These are phyloP conservation scores for Dimocarpus longan DNA, from an alignment of 345 rosid species.

Conservation along the genomic window DNA sequence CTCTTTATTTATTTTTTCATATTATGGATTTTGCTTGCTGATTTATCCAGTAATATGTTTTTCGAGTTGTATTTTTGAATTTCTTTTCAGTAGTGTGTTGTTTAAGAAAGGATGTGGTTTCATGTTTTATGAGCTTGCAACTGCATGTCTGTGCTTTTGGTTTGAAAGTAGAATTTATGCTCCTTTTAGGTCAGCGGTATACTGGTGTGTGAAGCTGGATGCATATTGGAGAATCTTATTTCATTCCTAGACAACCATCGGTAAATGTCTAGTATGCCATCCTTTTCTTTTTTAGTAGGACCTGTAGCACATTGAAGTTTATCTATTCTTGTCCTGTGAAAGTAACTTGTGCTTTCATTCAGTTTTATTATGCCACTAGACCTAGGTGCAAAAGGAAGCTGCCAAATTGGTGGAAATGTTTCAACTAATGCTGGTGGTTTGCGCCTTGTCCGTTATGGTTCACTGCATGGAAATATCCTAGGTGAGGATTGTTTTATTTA, in stretches of 20 bases:
- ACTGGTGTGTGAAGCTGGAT: constrained; percentile 95
- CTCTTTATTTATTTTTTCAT: neutral
- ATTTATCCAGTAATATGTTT: neutral
- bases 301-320: neutral
- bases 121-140: neutral
- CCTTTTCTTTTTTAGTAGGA: constrained; percentile 3
- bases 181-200: constrained; percentile 71
- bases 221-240: constrained; percentile 88
- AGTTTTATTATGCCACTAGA: constrained; percentile 99
- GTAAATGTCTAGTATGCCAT: constrained; percentile 38
- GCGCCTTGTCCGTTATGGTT: constrained; percentile 94
- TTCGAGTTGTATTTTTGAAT: neutral
- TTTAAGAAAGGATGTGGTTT: neutral
- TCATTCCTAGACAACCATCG: constrained; percentile 81
- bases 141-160: neutral
- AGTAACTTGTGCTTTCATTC: constrained; percentile 54
- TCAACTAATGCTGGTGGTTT: constrained; percentile 99
- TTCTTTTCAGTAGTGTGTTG: neutral
- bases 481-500: constrained; percentile 49
- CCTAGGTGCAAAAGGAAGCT: constrained; percentile 99
- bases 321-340: constrained; percentile 25
- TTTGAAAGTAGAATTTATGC: neutral
- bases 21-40: constrained; percentile 4
- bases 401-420: constrained; percentile 98
- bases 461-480: constrained; percentile 87